Percentiles rank a stretch among this genome's conserved stretches.
These are phyloP conservation scores for Keithomyces neogunnii DNA, from an alignment of 2,329 filamentous ascomycete genomes.

Conservation along the genomic window DNA sequence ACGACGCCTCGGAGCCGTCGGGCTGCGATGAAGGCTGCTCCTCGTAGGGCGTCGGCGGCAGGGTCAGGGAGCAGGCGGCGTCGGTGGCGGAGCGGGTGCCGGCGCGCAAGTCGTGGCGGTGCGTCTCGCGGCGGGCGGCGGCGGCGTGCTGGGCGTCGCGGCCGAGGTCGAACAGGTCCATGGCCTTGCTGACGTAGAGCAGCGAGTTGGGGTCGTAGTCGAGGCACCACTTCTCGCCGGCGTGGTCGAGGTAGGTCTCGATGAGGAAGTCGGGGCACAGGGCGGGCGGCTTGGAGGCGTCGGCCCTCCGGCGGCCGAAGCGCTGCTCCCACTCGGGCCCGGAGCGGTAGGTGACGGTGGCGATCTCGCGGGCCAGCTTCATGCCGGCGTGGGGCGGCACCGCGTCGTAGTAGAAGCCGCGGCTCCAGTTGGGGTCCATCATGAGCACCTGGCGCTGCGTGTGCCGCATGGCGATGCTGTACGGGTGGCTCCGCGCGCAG, in stretches of 20 bases:
- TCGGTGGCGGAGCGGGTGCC: constrained; percentile 38
- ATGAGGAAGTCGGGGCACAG: constrained; percentile 97
- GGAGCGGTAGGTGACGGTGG: constrained; percentile 92
- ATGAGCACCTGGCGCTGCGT: constrained; percentile 96
- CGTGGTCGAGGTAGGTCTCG: constrained; percentile 96
- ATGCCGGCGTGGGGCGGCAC: constrained; percentile 92
- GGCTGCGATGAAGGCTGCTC: constrained; percentile 56
- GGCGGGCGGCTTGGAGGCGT: constrained; percentile 77
- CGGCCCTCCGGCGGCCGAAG: constrained; percentile 80
- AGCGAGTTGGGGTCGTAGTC: constrained; percentile 95
- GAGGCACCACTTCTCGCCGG: constrained; percentile 95
- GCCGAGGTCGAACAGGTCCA: constrained; percentile 95
- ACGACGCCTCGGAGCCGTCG: constrained; percentile 17
- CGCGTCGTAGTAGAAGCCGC: constrained; percentile 84
- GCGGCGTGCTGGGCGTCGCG: constrained; percentile 58
- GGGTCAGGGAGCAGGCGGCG: constrained; percentile 62
- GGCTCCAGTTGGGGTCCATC: constrained; percentile 97
- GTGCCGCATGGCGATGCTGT: constrained; percentile 97
- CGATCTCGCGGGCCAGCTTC: constrained; percentile 96
- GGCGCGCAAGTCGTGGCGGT: constrained; percentile 47
- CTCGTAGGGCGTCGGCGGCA: constrained; percentile 77
- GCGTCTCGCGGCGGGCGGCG: constrained; percentile 50
- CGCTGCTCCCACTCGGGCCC: constrained; percentile 96
- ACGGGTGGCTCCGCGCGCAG: constrained; percentile 89
- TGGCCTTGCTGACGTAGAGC: constrained; percentile 94